Evolutionary conservation across 2,329 filamentous ascomycete genomes (phyloP), one percentile per base, ranked within the genome.

Genomic region (Lachnellula hyalina): DNA sequence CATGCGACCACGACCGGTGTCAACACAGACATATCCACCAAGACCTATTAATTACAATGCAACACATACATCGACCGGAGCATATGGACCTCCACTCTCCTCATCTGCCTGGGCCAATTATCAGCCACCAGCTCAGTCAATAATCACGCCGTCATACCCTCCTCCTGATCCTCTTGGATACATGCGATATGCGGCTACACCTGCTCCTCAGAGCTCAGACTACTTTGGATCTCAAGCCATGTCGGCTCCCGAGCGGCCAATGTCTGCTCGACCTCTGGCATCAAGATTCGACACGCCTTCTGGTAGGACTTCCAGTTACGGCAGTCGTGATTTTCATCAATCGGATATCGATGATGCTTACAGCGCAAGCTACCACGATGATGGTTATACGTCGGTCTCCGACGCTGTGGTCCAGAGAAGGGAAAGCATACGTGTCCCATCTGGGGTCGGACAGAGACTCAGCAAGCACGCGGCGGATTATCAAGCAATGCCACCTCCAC

Each of bases 401-500:
- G 62, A 65, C n/a, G 53, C 51, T 6, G 53, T 55, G 12, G 55
- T 58, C 15, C 49, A 57, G 42, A 62, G 46, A 36, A 54, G 63
- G 41, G 50, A 52, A 6, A 65, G 62, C 57, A 63, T 66, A 32
- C 50, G 62, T 15, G 52, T 53, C 12, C 58, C 61, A 48, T 57
- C 63, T 4, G 41, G 55, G n/a, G 41, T 49, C n/a, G 34, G 52
- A 38, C 51, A 53, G 11, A 53, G 59, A 44, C 41, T 51, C 8
- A 62, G 50, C 47, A 63, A 58, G 50, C 51, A 47, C 4, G 57
- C 63, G 28, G 46, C 40, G 34, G 66, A 68, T 42, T 55, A 54
- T 28, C 34, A 58, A 9, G 55, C 59, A 3, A 68, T 68, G 65
- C 65, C 65, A 23, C 66, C 67, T 19, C 65, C 66, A 41, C 54